Percentiles rank a stretch among this genome's conserved stretches.
Conservation (phyloP, 2,329 filamentous ascomycete genomes). For the Cercospora brassicicola region DNA sequence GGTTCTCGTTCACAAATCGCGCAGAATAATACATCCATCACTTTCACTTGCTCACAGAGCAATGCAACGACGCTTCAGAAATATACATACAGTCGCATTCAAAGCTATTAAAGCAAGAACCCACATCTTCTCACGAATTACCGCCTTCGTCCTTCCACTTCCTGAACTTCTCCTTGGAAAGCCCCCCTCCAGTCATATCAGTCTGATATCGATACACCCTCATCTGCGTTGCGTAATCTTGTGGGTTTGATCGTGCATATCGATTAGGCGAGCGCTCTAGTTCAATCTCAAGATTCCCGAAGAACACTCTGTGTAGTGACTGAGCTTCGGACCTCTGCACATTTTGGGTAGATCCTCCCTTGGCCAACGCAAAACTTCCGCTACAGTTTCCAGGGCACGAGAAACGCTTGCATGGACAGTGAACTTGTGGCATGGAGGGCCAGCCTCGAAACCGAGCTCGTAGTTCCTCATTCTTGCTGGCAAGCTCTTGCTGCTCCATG, state of each 20-base stretch:
- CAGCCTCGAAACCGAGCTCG: not conserved
- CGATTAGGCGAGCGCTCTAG: not conserved
- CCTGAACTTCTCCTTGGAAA: not conserved
- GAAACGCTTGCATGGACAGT: not conserved
- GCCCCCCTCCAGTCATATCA: not conserved
- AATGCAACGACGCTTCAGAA: not conserved
- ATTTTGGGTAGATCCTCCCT: not conserved
- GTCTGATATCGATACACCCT: not conserved
- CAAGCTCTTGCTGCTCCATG: not conserved
- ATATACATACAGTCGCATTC: not conserved
- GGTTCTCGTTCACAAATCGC: not conserved
- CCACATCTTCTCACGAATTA: not conserved
- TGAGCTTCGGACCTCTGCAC: not conserved
- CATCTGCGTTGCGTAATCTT: not conserved
- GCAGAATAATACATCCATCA: not conserved
- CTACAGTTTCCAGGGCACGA: not conserved
- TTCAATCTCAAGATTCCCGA: not conserved
- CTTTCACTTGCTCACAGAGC: not conserved
- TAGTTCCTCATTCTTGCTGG: not conserved
- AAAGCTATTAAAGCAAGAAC: not conserved
- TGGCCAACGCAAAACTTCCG: not conserved
- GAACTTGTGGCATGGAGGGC: not conserved
- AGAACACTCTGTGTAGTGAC: not conserved
- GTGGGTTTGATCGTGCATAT: not conserved
- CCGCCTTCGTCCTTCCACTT: not conserved